Base-by-base conservation (phyloP, 441 rosid species). In the Gossypium schwendimanii region DNA sequence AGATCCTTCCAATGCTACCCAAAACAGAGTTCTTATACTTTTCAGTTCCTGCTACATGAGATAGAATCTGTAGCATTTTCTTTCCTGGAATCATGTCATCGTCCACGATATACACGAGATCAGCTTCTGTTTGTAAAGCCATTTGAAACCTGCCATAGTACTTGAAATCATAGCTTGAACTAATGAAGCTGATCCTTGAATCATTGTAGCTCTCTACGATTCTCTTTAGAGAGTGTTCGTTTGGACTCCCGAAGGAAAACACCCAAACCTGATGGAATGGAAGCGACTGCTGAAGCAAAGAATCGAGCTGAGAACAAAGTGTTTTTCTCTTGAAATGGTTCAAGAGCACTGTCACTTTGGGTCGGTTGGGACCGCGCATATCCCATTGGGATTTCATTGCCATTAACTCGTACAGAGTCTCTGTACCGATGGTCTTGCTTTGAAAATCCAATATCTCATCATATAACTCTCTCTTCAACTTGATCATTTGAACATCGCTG, bases 281-380 rank as follows among this genome's bases (percentile, higher is more conserved):
- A 67, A 92, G 85, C 18, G 97, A 88, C 75, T 95, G 99, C 33
- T 91, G 90, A 47, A 95, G 91, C 70, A 95, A 81, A 0, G 97
- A 87, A 72, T 92, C 99, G 1, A 95, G 83, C 74, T 95, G 99
- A 2, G 99, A 86, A 60, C 99, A 95, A 1, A 95, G 92, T 7
- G 99, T 95, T 69, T 91, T 95, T 49, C 99, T 81, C 88, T 95
- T 95, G 87, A 92, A 95, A 76, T 95, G 99, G 84, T 92, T 95
- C 33, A 95, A 77, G 57, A 95, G 84, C 3, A 95, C 98, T 0
- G 98, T 91, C 23, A 95, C 69, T 77, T 88, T 95, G 1, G 99
- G 94, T 5, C 57, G 81, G 1, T 59, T 87, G 0, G 92, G 88
- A 54, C 94, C 91, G 1, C 65, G 78, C 23, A 87, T 71, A 69